A percentile compares a stretch with the other conserved stretches of the same genome.
Conservation (phyloP, 495 filamentous ascomycete genomes). For the Aspergillus indologenus region DNA sequence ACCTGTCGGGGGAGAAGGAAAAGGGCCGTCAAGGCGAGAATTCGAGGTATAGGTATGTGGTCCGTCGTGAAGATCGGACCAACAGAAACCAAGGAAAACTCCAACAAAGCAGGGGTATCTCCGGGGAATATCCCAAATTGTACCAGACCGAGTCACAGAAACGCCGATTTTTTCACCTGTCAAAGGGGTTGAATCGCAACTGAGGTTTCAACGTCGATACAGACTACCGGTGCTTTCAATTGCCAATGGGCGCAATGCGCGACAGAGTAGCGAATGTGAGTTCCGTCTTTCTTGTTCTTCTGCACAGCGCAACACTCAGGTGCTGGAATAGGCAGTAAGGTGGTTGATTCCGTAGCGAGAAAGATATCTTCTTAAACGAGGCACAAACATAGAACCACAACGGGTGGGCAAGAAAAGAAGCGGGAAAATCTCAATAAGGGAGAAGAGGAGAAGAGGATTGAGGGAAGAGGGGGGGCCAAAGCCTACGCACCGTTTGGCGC, state of each 20-base stretch:
- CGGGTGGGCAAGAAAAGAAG: constrained; percentile 23
- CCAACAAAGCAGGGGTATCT: constrained; percentile 44
- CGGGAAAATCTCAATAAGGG: constrained; percentile 27
- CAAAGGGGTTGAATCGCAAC: constrained; percentile 25
- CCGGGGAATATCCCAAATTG: constrained; percentile 37
- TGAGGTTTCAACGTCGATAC: constrained; percentile 16
- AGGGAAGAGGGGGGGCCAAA: constrained; percentile 40
- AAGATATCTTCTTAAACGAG: constrained; percentile 14
- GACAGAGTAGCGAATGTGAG: neutral
- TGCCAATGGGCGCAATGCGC: neutral
- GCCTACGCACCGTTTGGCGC: constrained; percentile 56
- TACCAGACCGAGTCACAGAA: constrained; percentile 35
- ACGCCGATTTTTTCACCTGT: constrained; percentile 34
- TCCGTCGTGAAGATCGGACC: constrained; percentile 32
- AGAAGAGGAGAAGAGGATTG: constrained; percentile 22
- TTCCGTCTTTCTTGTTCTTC: neutral
- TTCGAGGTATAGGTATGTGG: constrained; percentile 32
- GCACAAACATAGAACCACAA: constrained; percentile 25
- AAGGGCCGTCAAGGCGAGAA: constrained; percentile 45
- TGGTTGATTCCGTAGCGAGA: constrained; percentile 20
- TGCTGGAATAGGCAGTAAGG: constrained; percentile 15
- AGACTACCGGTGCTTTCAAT: constrained; percentile 5
- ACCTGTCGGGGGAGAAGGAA: constrained; percentile 30
- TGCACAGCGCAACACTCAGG: constrained; percentile 12
- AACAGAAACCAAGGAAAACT: constrained; percentile 33